Evolutionary conservation across 805 yeast genomes (phyloP).

Genomic region (Wickerhamiella alocasiicola): DNA sequence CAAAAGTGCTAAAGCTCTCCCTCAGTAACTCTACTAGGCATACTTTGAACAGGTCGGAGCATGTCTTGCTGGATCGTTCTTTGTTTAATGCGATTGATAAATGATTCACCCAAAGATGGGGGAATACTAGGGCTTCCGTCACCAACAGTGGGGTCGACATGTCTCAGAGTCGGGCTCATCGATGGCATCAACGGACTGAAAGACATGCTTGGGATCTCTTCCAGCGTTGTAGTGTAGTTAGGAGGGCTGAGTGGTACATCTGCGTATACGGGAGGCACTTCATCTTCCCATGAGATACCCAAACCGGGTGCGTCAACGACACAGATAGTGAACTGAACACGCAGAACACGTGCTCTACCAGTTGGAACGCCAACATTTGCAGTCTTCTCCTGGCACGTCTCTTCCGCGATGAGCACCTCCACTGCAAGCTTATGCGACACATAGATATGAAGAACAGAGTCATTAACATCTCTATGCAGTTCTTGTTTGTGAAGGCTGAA

Average conservation of each 20-base stretch:
- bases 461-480: constrained; percentile 41
- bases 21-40: too few species aligned
- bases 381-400: constrained; percentile 27
- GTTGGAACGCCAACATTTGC: constrained; percentile 36
- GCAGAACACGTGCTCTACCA: constrained; percentile 84
- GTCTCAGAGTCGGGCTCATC: constrained; percentile 22
- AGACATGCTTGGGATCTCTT: constrained; percentile 19
- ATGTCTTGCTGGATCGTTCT: not conserved
- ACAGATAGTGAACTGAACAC: constrained; percentile 85
- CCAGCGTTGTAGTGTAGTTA: constrained; percentile 37
- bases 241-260: constrained; percentile 88
- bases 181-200: constrained; percentile 14
- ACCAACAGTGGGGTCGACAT: constrained; percentile 19
- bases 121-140: not conserved
- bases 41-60: constrained; percentile 6
- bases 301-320: constrained; percentile 86
- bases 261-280: constrained; percentile 92
- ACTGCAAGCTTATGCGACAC: constrained; percentile 68
- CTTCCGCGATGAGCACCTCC: constrained; percentile 93
- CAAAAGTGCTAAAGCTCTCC: too few species aligned
- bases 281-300: constrained; percentile 98
- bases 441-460: constrained; percentile 63
- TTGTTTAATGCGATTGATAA: constrained; percentile 2
- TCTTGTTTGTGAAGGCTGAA: constrained; percentile 21
- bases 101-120: constrained; percentile 1